Evolutionary conservation across 176 grass and related monocot genomes (phyloP).

Genomic region (Oryza officinalis): DNA sequence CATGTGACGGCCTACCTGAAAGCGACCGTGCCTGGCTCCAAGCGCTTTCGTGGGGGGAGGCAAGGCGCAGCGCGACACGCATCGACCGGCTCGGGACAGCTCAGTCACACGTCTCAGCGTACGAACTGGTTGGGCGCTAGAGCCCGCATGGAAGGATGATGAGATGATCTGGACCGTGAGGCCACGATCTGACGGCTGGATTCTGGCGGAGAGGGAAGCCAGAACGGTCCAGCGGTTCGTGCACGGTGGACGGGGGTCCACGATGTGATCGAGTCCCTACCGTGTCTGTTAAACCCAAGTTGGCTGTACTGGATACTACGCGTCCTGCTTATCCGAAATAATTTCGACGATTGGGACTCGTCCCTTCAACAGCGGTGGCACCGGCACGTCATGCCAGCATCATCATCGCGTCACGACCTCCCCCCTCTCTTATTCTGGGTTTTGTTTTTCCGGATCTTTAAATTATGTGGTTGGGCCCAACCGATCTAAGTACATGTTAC

Average conservation of each 20-base stretch:
- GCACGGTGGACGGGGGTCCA: neutral
- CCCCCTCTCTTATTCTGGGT: neutral
- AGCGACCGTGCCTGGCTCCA: conserved; percentile 20
- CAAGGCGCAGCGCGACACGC: conserved; percentile 36
- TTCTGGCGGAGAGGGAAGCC: too few relatives aligned
- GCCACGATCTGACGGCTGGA: neutral
- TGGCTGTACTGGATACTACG: conserved; percentile 6
- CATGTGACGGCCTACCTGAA: conserved; percentile 21
- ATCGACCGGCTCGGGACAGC: neutral
- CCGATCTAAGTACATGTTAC: conserved; percentile 27
- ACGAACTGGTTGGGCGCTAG: neutral
- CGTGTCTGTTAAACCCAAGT: conserved; percentile 13
- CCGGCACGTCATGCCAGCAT: conserved; percentile 35
- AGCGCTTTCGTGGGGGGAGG: neutral
- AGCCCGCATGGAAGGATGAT: neutral
- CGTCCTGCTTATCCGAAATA: conserved; percentile 44
- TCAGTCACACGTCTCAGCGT: neutral
- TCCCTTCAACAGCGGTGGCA: neutral
- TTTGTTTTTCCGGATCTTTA: neutral
- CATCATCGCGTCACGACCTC: conserved; percentile 22
- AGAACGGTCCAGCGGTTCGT: conserved; percentile 17
- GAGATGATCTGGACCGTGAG: neutral
- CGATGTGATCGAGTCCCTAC: neutral
- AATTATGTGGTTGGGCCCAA: conserved; percentile 1
- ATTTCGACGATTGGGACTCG: neutral